Conservation (phyloP, 2,329 filamentous ascomycete genomes). For the Fusarium gaditjirri region DNA sequence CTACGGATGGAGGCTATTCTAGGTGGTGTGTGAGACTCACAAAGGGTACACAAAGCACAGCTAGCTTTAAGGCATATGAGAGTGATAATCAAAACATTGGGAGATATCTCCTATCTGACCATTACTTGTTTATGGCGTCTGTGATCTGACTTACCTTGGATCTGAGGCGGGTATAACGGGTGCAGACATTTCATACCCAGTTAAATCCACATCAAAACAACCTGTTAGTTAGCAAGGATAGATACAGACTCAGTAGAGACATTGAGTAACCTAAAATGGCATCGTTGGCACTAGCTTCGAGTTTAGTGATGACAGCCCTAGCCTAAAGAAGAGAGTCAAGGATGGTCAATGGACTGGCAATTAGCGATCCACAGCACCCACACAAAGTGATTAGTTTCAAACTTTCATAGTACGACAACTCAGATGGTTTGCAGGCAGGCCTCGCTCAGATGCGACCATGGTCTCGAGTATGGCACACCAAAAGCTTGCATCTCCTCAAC, state of each 20-base stretch:
- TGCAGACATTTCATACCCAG: conserved; percentile 7
- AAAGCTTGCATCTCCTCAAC: conserved; percentile 16
- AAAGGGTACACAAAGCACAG: conserved; percentile 23
- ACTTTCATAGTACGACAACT: conserved; percentile 21
- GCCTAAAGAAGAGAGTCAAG: conserved; percentile 24
- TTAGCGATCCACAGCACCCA: conserved; percentile 24
- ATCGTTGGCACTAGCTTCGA: conserved; percentile 30
- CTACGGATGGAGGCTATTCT: conserved; percentile 21
- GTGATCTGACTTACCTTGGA: not conserved
- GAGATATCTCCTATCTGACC: conserved; percentile 25
- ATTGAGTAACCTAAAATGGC: conserved; percentile 22
- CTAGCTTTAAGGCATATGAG: conserved; percentile 20
- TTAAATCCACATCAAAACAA: conserved; percentile 21
- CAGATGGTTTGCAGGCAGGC: conserved; percentile 25
- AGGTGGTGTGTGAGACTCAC: conserved; percentile 23
- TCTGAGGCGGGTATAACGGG: conserved; percentile 25
- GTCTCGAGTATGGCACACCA: conserved; percentile 12
- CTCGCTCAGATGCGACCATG: conserved; percentile 18
- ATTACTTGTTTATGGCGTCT: not conserved
- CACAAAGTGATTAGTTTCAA: conserved; percentile 23
- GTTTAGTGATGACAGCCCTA: conserved; percentile 38
- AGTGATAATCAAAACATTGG: conserved; percentile 25
- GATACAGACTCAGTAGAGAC: conserved; percentile 7
- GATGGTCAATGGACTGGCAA: conserved; percentile 20
- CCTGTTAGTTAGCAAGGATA: conserved; percentile 23